These are phyloP conservation scores for Mucor racemosus DNA, from an alignment of 371 early-diverging fungal species.

Conservation along the genomic window DNA sequence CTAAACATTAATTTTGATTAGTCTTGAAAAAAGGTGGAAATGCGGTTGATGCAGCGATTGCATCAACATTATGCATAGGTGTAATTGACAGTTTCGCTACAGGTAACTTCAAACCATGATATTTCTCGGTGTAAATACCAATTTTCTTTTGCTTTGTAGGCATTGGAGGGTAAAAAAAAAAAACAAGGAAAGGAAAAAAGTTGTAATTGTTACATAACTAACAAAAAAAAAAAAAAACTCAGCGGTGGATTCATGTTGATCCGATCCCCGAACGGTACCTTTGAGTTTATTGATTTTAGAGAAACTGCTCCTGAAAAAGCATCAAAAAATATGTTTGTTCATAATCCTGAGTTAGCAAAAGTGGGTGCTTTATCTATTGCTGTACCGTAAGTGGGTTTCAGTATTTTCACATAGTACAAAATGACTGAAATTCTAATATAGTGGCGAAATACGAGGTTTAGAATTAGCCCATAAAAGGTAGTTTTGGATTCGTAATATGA, in stretches of 20 bases:
- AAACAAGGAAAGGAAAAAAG: not conserved
- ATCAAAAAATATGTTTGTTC: conserved; percentile 70
- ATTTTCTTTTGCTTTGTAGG: conserved; percentile 21
- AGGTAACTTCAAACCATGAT: conserved; percentile 61
- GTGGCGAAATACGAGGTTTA: conserved; percentile 90
- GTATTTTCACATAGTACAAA: not conserved
- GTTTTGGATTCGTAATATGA: not conserved
- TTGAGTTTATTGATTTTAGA: conserved; percentile 79
- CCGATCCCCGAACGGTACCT: conserved; percentile 64
- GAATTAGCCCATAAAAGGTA: conserved; percentile 77
- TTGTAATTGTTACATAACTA: not conserved
- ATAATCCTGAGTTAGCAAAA: conserved; percentile 67
- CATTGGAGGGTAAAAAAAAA: conserved; percentile 46
- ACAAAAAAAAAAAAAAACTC: not conserved
- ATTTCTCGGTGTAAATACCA: not conserved
- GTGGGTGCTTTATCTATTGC: conserved; percentile 86
- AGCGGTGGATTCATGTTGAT: conserved; percentile 98
- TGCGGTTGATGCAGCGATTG: conserved; percentile 97
- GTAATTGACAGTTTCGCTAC: conserved; percentile 92
- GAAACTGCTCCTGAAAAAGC: conserved; percentile 91
- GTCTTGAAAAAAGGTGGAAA: conserved; percentile 92
- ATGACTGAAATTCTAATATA: conserved; percentile 17
- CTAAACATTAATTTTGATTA: conserved; percentile 15
- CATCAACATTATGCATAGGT: conserved; percentile 93
- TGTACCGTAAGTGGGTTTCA: conserved; percentile 74